Conservation (phyloP, 495 filamentous ascomycete species). For the Penicillium lagena region DNA sequence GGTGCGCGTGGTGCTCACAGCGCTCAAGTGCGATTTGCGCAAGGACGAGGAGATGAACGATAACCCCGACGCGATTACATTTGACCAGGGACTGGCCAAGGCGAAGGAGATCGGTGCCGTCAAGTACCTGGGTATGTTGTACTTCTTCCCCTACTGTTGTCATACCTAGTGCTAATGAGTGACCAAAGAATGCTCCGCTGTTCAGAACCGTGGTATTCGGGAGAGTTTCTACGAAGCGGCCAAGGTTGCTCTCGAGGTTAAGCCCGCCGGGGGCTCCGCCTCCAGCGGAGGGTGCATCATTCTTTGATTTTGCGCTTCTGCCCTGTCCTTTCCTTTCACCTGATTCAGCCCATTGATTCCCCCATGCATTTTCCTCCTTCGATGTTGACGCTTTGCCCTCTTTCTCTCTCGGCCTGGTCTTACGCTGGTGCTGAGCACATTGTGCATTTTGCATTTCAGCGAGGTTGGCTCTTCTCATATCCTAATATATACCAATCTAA, state of each 20-base stretch:
- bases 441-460: constrained; percentile 24
- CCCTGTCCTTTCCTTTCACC: neutral
- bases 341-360: constrained; percentile 16
- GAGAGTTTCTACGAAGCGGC: constrained; percentile 98
- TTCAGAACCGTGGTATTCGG: constrained; percentile 94
- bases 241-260: constrained; percentile 89
- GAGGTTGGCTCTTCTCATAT: constrained; percentile 14
- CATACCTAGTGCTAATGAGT: too few species aligned
- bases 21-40: constrained; percentile 92
- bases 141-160: too few species aligned
- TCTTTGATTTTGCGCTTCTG: constrained; percentile 12
- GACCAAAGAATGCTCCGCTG: constrained; percentile 81
- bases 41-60: constrained; percentile 58
- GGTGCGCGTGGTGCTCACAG: constrained; percentile 91
- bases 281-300: constrained; percentile 28
- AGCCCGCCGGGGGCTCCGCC: constrained; percentile 39
- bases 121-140: constrained; percentile 70
- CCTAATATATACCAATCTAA: constrained; percentile 23
- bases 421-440: constrained; percentile 4
- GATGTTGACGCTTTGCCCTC: neutral
- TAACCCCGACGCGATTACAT: constrained; percentile 68
- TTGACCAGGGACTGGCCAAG: constrained; percentile 88
- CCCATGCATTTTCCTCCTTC: constrained; percentile 11
- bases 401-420: neutral
- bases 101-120: constrained; percentile 83